Percentiles rank a stretch among this genome's conserved stretches.
These are phyloP conservation scores for Aureobasidium pullulans DNA, from an alignment of 2,329 filamentous ascomycete genomes.

Conservation along the genomic window DNA sequence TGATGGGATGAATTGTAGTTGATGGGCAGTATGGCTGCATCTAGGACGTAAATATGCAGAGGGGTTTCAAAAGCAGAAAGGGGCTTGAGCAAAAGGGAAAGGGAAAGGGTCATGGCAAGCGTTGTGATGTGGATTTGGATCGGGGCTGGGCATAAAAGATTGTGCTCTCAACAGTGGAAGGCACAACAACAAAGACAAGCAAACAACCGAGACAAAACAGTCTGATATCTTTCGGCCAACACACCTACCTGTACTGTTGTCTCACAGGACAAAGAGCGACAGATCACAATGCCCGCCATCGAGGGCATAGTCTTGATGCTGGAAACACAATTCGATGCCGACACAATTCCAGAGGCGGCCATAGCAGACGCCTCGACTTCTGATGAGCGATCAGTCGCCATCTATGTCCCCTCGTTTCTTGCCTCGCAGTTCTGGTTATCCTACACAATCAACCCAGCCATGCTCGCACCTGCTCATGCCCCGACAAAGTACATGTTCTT, in stretches of 20 bases:
- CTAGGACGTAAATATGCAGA: too few relatives aligned
- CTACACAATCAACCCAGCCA: constrained; percentile 23
- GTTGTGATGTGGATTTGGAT: not conserved
- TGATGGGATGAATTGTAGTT: too few relatives aligned
- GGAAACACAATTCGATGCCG: constrained; percentile 11
- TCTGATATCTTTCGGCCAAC: not conserved
- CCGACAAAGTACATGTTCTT: constrained; percentile 32
- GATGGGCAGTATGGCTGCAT: too few relatives aligned
- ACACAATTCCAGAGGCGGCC: constrained; percentile 4
- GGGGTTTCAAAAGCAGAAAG: too few relatives aligned
- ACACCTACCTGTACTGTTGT: not conserved
- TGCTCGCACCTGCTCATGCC: not conserved
- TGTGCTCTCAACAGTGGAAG: not conserved
- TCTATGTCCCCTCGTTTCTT: constrained; percentile 30
- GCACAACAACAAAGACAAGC: not conserved
- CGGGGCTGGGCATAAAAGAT: not conserved
- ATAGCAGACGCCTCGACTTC: not conserved
- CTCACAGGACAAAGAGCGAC: not conserved
- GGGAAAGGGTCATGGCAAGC: not conserved
- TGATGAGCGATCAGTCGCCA: constrained; percentile 18
- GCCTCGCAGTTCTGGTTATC: constrained; percentile 38
- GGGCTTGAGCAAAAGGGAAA: too few relatives aligned
- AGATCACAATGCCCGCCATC: not conserved
- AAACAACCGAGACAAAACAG: not conserved
- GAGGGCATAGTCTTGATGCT: constrained; percentile 5